Conservation (phyloP, 2,329 filamentous ascomycete species). For the Sphaerostilbella broomeana region DNA sequence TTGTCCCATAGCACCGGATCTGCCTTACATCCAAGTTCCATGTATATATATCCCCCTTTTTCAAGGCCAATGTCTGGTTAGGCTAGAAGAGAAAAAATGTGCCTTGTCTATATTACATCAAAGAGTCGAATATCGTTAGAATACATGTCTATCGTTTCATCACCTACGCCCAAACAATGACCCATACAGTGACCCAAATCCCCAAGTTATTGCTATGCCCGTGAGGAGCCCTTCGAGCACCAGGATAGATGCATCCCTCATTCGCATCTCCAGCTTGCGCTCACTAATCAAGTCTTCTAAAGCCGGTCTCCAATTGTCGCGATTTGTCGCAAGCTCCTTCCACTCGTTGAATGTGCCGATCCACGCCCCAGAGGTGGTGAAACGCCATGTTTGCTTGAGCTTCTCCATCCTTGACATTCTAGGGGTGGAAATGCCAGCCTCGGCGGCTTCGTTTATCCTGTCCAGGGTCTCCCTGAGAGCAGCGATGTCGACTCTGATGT, state of each 20-base stretch:
- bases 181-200: conserved; percentile 46
- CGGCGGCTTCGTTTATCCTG: conserved; percentile 19
- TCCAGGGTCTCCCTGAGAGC: conserved; percentile 26
- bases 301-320: conserved; percentile 41
- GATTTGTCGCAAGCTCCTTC: conserved; percentile 37
- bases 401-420: conserved; percentile 1
- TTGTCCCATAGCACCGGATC: too few relatives aligned
- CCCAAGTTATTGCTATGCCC: conserved; percentile 55
- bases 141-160: conserved; percentile 16
- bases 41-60: conserved; percentile 9
- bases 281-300: conserved; percentile 60
- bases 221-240: conserved; percentile 60
- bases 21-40: too few relatives aligned
- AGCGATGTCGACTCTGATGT: conserved; percentile 38
- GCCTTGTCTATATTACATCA: conserved; percentile 14
- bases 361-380: conserved; percentile 3
- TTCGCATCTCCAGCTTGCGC: conserved; percentile 53
- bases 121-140: conserved; percentile 13
- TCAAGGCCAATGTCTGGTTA: conserved; percentile 8
- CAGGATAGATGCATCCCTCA: conserved; percentile 64
- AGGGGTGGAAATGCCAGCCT: not conserved
- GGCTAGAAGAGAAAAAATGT: too few relatives aligned
- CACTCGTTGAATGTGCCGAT: conserved; percentile 24
- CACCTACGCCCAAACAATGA: conserved; percentile 38
- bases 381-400: conserved; percentile 4